Percentiles rank a stretch among this genome's conserved stretches.
Evolutionary conservation across 345 rosid genomes (phyloP).

Genomic region (Populus nigra): DNA sequence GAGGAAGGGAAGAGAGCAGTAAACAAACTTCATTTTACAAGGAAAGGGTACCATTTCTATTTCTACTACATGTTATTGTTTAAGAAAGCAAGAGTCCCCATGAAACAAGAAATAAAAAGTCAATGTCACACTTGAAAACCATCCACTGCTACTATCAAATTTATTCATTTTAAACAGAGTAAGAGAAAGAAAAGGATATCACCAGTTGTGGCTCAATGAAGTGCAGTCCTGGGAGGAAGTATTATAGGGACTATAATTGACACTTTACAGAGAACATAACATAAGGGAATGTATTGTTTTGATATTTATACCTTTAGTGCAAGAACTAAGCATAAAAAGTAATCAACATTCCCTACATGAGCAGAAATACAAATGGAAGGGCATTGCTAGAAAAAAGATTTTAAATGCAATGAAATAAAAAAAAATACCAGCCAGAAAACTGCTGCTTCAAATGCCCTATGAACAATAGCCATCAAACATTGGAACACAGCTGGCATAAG

Average conservation of each 20-base stretch:
- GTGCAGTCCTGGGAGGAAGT: background rate
- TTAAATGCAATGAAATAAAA: background rate
- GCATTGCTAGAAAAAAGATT: background rate
- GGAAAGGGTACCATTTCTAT: slow-evolving; percentile 2
- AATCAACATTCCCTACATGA: background rate
- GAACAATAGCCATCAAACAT: slow-evolving; percentile 90
- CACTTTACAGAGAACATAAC: background rate
- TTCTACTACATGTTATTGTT: background rate
- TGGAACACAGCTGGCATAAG: slow-evolving; percentile 87
- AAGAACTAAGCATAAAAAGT: background rate
- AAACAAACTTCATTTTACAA: slow-evolving; percentile 3
- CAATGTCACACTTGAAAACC: background rate
- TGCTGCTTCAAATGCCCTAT: slow-evolving; percentile 89
- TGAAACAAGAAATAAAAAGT: background rate
- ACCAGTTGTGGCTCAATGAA: background rate
- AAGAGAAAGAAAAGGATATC: background rate
- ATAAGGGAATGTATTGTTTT: background rate
- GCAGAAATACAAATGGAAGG: slow-evolving; percentile 4
- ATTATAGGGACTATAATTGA: background rate
- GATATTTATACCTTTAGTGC: background rate
- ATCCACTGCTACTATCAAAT: background rate
- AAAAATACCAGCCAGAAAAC: slow-evolving; percentile 76
- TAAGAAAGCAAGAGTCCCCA: background rate
- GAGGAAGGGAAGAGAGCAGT: slow-evolving; percentile 16
- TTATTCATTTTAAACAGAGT: background rate